Evolutionary conservation across 225 moss, liverwort and hornwort species (phyloP).

Genomic region (Thuidium tamariscinum): DNA sequence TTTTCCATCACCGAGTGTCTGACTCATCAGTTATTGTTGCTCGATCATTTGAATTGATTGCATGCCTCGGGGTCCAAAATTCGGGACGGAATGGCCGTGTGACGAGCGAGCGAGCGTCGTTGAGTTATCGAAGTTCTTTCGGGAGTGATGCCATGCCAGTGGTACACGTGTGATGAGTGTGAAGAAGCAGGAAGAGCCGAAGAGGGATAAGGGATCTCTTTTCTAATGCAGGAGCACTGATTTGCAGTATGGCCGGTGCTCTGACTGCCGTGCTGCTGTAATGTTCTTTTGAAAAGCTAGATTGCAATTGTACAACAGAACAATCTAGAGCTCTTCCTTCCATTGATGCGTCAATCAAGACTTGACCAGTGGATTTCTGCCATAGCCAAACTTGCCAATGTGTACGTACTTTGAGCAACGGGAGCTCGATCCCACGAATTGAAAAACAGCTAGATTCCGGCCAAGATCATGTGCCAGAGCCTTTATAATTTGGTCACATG

Average conservation of each 20-base stretch:
- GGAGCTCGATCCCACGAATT: neutral
- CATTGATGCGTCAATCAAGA: neutral
- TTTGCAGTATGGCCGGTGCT: neutral
- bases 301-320: neutral
- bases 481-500: neutral
- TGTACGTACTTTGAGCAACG: neutral
- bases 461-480: neutral
- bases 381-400: neutral
- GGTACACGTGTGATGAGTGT: neutral
- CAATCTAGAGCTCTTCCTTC: neutral
- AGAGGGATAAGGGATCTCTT: neutral
- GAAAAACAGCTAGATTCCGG: neutral
- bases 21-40: neutral
- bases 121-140: neutral
- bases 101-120: too few species aligned
- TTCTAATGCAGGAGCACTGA: neutral
- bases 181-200: neutral
- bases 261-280: neutral
- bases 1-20: neutral
- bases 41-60: neutral
- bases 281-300: neutral
- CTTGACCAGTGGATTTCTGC: neutral
- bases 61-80: neutral
- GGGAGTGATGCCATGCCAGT: neutral
- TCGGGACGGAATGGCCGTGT: neutral